Evolutionary conservation across 805 yeast genomes (phyloP), one percentile per base, ranked within the genome.

Genomic region (Pachysolen tannophilus): DNA sequence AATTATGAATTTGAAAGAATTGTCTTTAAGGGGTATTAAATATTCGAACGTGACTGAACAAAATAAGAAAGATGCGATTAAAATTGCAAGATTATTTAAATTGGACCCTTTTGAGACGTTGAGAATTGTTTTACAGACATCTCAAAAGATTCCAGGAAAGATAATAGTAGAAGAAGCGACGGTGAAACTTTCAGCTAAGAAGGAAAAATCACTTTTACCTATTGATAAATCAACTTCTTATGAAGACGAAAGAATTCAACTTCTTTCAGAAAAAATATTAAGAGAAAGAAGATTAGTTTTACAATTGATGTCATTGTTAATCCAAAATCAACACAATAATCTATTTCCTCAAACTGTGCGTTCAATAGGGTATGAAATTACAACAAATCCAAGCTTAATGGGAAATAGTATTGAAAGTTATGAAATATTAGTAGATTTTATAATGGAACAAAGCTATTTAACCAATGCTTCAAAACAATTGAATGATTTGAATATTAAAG

Each of bases 211-310:
- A 17, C 32, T 40, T 19, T 32, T 37, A 28, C 30, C 29, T 3
- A 35, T 37, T 19, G 34, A 40, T 34, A n/a, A 52, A n/a, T 42
- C 47, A 16, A 35, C 40, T n/a, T 35, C 43, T 8, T 67, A 65
- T 29, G 45, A 60, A 28, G 58, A 55, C 37, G 57, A 60, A 28
- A 46, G 63, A 25, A 39, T 60, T 13, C 33, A 50, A 11, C 42
- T 63, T n/a, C 61, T 65, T 46, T 55, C 60, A 7, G 49, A 58
- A 15, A 52, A 50, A n/a, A 56, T 71, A 1, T 52, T 75, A 37
- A 54, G 63, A 37, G 85, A 79, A 46, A 65, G 81, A 47, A 57
- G 75, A 40, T 50, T 61, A 1, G 54, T 74, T 0, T 46, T 75
- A n/a, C 60, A 63, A 27, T 52, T 71, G 3, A 58, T 65, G 2